Conservation (phyloP, 2,329 filamentous ascomycete genomes). For the Claviceps sp. region DNA sequence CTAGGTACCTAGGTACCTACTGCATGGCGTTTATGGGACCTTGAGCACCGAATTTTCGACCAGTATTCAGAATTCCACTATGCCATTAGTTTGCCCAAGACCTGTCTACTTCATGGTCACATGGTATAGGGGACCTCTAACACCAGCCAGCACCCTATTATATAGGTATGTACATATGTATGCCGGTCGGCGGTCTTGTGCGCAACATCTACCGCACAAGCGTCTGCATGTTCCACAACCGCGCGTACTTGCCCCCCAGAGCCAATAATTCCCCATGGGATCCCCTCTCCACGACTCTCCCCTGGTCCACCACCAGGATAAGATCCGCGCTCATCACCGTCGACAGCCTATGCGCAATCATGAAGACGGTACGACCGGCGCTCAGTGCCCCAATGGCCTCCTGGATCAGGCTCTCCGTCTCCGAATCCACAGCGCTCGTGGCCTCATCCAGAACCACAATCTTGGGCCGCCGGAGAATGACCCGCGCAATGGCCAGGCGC, state of each 20-base stretch:
- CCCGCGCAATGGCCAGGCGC: constrained; percentile 32
- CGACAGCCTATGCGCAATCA: constrained; percentile 32
- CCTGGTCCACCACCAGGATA: constrained; percentile 39
- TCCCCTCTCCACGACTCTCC: constrained; percentile 37
- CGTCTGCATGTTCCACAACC: constrained; percentile 37
- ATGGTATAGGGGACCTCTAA: no score
- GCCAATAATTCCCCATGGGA: constrained; percentile 34
- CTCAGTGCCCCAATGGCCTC: constrained; percentile 30
- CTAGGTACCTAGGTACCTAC: no score
- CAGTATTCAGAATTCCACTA: no score
- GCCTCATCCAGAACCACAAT: constrained; percentile 33
- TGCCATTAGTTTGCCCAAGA: no score
- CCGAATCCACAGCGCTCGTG: constrained; percentile 33
- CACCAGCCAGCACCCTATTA: no score
- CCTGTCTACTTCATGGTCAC: no score
- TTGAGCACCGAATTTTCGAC: no score
- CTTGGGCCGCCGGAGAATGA: constrained; percentile 15
- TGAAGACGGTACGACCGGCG: constrained; percentile 35
- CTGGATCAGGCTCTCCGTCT: constrained; percentile 30
- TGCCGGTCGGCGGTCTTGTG: no score
- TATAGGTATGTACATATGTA: no score
- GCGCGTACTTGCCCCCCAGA: constrained; percentile 33
- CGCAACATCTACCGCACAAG: not conserved
- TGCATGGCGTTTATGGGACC: no score
- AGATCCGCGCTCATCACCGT: constrained; percentile 33